Evolutionary conservation across 768 basidiomycete genomes (phyloP), one percentile per base, ranked within the genome.

Genomic region (Kwoniella bestiolae): DNA sequence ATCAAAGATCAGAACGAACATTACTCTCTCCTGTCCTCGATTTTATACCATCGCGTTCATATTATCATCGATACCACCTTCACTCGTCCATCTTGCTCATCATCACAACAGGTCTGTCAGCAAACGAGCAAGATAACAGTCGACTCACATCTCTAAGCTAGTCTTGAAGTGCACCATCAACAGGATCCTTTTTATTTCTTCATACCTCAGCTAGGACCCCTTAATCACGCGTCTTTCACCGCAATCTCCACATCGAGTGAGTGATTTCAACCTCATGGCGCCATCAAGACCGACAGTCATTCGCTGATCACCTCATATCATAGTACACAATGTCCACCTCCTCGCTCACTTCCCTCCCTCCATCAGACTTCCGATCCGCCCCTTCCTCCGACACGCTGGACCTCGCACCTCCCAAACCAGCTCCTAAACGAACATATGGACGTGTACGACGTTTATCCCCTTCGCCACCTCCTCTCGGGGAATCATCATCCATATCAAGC

Each of bases 281-380:
- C n/a, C n/a, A n/a, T n/a, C n/a, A n/a, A n/a, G n/a, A n/a, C n/a
- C n/a, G n/a, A n/a, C n/a, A n/a, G n/a, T n/a, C n/a, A n/a, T n/a
- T n/a, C n/a, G n/a, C n/a, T n/a, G n/a, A 21, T 47, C 23, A 47
- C 11, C 28, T 28, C 21, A 51, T 26, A n/a, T 11, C 5, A 16
- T n/a, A 23, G 55, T 44, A n/a, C 57, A 59, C 31, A 11, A 66
- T 66, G 65, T 66, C 65, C 0, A 60, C 58, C 23, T 60, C 65
- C 25, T 66, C 65, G 5, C 65, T 66, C 44, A 41, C 65, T n/a
- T n/a, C 55, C 9, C 14, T 58, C 25, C 56, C 63, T 34, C 38
- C 56, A 11, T 38, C 34, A n/a, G 31, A 31, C n/a, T 26, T 56
- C 18, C 56, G 38, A 14, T 56, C 56, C 3, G 41, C 63, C 3